Evolutionary conservation across 169 alveolate genomes (phyloP), one percentile per base, ranked within the genome.

Genomic region (Cytauxzoon felis): DNA sequence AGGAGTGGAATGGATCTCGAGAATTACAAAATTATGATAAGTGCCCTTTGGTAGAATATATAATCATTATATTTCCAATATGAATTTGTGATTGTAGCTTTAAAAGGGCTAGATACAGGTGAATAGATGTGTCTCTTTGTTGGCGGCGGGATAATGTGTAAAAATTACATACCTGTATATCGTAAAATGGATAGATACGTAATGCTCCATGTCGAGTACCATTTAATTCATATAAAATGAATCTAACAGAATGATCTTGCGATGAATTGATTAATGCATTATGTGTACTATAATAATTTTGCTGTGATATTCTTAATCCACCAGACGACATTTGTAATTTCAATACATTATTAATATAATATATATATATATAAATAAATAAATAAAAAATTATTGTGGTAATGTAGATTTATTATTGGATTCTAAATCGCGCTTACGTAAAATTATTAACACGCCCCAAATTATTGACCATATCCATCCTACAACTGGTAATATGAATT

Each of bases 101-200:
- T n/a, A n/a, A n/a, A n/a, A n/a, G n/a, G n/a, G n/a, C n/a, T n/a
- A n/a, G n/a, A n/a, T n/a, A n/a, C n/a, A n/a, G n/a, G n/a, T n/a
- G n/a, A n/a, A n/a, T n/a, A n/a, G n/a, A n/a, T n/a, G n/a, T n/a
- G n/a, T n/a, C n/a, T n/a, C n/a, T n/a, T n/a, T n/a, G n/a, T n/a
- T n/a, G n/a, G n/a, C n/a, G n/a, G n/a, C n/a, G n/a, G n/a, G n/a
- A n/a, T n/a, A n/a, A n/a, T n/a, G n/a, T n/a, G n/a, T n/a, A 3
- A 0, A 5, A 1, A n/a, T 5, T 45, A 24, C 38, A 1, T 65
- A 84, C 85, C 60, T 89, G 92, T 3, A 89, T 90, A 73, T 91
- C 96, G 80, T 90, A 89, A 73, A 91, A 91, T 19, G 96, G 96
- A 68, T 83, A 91, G 21, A 91, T 83, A 32, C 88, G 62, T 41